Evolutionary conservation across 768 basidiomycete genomes (phyloP), one percentile per base, ranked within the genome.

Genomic region (Pleurotus djamor): DNA sequence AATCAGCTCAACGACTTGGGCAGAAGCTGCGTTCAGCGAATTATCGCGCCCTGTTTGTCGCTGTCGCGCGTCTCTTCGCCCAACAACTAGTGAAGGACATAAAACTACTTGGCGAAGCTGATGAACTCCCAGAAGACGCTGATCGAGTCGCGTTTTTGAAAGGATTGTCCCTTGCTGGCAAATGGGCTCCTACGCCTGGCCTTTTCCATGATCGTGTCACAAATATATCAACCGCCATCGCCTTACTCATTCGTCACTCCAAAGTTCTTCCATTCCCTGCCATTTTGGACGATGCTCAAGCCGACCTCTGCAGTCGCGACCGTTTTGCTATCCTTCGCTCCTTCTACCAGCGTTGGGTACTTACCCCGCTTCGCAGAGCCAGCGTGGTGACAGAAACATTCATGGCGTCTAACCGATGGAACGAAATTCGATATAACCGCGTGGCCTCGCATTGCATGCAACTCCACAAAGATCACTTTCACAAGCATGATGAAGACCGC

Each of bases 131-230:
- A 1, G 63, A 63, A 0, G 67, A 69, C 7, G 67, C 68, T 1
- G 69, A 72, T 32, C 72, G 69, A 5, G 61, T 68, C 4, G 52
- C 63, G 4, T 68, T 80, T 21, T 63, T 79, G 5, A 76, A 70
- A 60, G 71, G 75, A 35, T 71, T 91, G 16, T 81, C 82, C 5
- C 79, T 89, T 13, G 86, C 80, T 0, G 78, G 79, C 1, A 92
- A 91, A 68, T 91, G 88, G 88, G 88, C 87, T 0, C 88, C 89
- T 0, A 81, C 83, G 2, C 83, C 84, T 10, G 76, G 69, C 3
- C 72, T 75, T 3, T 76, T 84, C 3, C 88, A 89, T 58, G 89
- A 91, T 64, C 78, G 81, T 8, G 73, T 79, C 58, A 86, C 85
- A 2, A 86, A 87, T 67, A 83, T 91, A 62, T 69, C 84, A 4